Evolutionary conservation across 345 rosid species (phyloP).

Genomic region (Gynandropsis gynandra): DNA sequence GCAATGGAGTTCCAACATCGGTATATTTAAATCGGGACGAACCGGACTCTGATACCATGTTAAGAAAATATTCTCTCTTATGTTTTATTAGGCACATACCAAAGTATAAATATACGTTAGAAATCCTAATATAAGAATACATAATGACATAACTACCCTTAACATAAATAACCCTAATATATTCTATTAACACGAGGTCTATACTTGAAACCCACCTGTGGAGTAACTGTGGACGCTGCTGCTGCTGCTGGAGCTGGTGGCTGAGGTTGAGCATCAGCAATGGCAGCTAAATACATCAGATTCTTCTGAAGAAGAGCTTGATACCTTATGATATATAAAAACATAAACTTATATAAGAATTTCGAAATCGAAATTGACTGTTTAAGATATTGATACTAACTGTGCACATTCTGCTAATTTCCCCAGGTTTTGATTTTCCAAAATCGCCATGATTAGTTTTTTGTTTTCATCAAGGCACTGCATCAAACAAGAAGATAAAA

Average conservation of each 20-base stretch:
- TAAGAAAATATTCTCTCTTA: no score
- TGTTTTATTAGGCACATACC: no score
- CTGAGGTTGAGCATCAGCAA: constrained; percentile 98
- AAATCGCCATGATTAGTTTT: constrained; percentile 76
- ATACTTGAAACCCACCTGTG: no score
- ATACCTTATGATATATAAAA: constrained; percentile 35
- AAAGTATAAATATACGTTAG: no score
- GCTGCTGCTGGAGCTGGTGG: constrained; percentile 36
- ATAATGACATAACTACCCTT: no score
- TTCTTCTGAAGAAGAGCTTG: constrained; percentile 92
- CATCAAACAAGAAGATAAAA: constrained; percentile 19
- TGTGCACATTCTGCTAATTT: constrained; percentile 88
- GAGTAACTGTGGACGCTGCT: constrained; percentile 41
- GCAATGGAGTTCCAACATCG: no score
- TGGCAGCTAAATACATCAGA: constrained; percentile 93
- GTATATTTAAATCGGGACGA: no score
- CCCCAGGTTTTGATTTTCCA: constrained; percentile 94
- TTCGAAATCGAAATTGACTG: no score
- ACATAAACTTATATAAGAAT: neutral
- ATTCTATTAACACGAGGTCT: no score
- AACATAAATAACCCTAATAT: neutral
- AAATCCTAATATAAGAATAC: no score
- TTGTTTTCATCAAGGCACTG: constrained; percentile 97
- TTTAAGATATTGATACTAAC: constrained; percentile 34
- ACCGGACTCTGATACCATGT: no score